These are phyloP conservation scores for Handroanthus guayacan DNA, from an alignment of 257 asterid species.

Conservation along the genomic window DNA sequence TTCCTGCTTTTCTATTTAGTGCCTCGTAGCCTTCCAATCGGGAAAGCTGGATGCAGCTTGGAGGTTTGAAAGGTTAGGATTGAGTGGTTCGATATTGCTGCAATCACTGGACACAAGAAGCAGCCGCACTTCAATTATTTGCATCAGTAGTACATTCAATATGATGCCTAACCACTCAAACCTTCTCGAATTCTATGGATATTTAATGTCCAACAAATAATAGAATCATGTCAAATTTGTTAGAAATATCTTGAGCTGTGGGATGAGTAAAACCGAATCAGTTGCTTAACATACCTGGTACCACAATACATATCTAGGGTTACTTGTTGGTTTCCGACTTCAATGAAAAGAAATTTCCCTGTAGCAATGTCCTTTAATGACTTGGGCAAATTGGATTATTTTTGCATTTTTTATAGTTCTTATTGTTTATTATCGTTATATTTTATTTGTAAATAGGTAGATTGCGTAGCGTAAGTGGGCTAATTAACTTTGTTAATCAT, in stretches of 20 bases:
- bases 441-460: not conserved
- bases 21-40: constrained; percentile 6
- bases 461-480: constrained; percentile 4
- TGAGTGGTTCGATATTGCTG: constrained; percentile 21
- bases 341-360: not conserved
- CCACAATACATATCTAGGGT: not conserved
- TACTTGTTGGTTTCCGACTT: not conserved
- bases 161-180: not conserved
- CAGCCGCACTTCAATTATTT: constrained; percentile 1
- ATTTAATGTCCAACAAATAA: constrained; percentile 9
- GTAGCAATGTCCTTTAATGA: constrained; percentile 12
- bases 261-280: not conserved
- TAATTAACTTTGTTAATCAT: not conserved
- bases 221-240: not conserved
- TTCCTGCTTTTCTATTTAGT: constrained; percentile 23
- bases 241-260: not conserved
- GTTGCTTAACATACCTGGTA: not conserved
- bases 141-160: constrained; percentile 11
- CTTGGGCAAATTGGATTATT: not conserved
- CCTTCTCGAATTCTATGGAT: not conserved
- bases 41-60: constrained; percentile 1
- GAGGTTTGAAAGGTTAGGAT: constrained; percentile 23
- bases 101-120: constrained; percentile 1
- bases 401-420: not conserved
- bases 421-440: not conserved